A percentile compares a stretch with the other conserved stretches of the same genome.
phyloP scores from a whole-genome alignment of 768 basidiomycete genomes.

The Dendrothele bispora region DNA sequence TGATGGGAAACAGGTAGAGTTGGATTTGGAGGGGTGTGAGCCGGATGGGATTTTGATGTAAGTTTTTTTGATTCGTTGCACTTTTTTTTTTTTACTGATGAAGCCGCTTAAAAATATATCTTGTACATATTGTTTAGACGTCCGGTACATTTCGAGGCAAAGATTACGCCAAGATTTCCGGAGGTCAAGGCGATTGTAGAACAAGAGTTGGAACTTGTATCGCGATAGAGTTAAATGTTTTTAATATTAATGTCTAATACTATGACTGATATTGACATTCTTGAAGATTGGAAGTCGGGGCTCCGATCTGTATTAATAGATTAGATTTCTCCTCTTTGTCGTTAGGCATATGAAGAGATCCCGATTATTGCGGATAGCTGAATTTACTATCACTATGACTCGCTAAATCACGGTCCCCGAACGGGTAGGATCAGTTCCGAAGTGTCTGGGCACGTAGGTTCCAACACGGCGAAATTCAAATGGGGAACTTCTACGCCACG shows the following conservation, averaged over 20 bases:
- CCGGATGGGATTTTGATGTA: conserved; percentile 17
- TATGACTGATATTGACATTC: not conserved
- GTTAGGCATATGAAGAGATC: too few relatives aligned
- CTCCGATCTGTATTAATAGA: too few relatives aligned
- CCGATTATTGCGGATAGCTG: too few relatives aligned
- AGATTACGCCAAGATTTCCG: conserved; percentile 15
- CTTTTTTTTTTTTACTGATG: not conserved
- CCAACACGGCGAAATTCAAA: too few relatives aligned
- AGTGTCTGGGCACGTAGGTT: too few relatives aligned
- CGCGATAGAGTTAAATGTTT: not conserved
- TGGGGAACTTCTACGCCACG: too few relatives aligned
- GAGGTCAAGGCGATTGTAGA: conserved; percentile 8
- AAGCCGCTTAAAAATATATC: too few relatives aligned
- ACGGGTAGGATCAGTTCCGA: too few relatives aligned
- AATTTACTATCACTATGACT: too few relatives aligned
- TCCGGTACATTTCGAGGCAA: conserved; percentile 16
- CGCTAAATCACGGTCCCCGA: too few relatives aligned
- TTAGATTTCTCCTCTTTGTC: too few relatives aligned
- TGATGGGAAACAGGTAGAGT: not conserved
- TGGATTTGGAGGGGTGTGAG: conserved; percentile 8
- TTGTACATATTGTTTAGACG: conserved; percentile 9
- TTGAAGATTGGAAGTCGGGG: not conserved
- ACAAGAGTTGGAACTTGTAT: not conserved
- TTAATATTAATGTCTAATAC: too few relatives aligned
- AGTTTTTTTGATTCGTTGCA: conserved; percentile 9